Base-by-base conservation (phyloP, 768 basidiomycete species). In the Saitozyma podzolica region DNA sequence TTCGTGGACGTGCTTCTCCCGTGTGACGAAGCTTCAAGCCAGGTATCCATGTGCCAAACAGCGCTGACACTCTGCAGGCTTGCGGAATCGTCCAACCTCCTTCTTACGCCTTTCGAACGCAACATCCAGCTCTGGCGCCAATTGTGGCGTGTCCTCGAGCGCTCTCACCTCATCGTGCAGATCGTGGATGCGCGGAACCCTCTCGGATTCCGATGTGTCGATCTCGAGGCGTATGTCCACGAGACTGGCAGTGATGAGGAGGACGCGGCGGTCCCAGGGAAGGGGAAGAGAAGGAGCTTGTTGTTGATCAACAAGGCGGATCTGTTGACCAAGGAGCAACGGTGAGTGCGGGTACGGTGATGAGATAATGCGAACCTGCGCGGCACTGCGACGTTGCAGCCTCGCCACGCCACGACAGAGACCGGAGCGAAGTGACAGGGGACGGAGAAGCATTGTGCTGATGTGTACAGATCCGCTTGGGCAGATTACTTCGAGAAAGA, bases 91-190 rank as follows among this genome's bases (percentile, higher is more conserved):
- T 89, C 95, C 59, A 85, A 86, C 47, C 85, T 98, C 39, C 85
- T 99, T 14, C 81, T 99, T 6, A 99, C 96, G 0, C 96, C 96
- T 0, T 99, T 98, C 72, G 96, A 99, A 77, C 89, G 96, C 55
- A 99, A 99, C 74, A 82, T 99, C 40, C 94, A 98, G 83, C 92
- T 99, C 19, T 98, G 96, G 96, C 84, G 96, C 49, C 96, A 99
- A 74, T 84, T 99, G 8, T 99, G 96, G 96, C 86, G 96, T 56
- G 96, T 98, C 3, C 80, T 98, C 14, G 96, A 99, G 80, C 86
- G 96, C 41, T 97, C 96, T 2, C 94, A 98, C 72, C 85, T 99
- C 9, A 81, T 98, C 49, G 92, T 98, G 0, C 96, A 99, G 81
- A 99, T 99, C 59, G 92, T 98, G 54, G 96, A 99, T 75, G 96